Base-by-base conservation (phyloP, 352 stramenopile species). In the Peronospora farinosa region DNA sequence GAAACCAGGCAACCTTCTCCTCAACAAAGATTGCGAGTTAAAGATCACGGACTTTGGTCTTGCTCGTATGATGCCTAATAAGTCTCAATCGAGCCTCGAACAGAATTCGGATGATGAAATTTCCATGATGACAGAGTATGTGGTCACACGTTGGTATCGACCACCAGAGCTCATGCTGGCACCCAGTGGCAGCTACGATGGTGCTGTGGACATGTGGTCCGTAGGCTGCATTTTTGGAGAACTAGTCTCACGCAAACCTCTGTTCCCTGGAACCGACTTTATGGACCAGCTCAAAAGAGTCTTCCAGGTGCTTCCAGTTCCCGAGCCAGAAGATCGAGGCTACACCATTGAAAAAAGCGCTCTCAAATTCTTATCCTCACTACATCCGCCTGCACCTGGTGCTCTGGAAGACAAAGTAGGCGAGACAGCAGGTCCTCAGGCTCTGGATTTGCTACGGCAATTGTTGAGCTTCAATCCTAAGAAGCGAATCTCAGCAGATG, bases 41-140 rank as follows among this genome's bases (percentile, higher is more conserved):
- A 92, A 90, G 60, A 96, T 98, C 58, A 96, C 89, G 6, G 92
- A 97, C 65, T 98, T 98, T 75, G 92, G 92, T 1, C 74, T 98
- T 0, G 88, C 90, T 7, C 75, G 92, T 0, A 90, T 86, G 81
- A 88, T 86, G 51, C 78, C 78, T 0, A 82, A 84, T 40, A 62
- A 71, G 12, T 36, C 57, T 0, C 61, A 59, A 21, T 15, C 48
- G 3, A 43, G 21, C 7, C 44, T 53, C 7, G 42, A 66, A 45
- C 46, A 59, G 46, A 9, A 25, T 35, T 36, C 52, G 2, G 54
- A 66, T 0, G 61, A 66, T 0, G 60, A 68, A 9, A 60, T 84
- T 7, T 86, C 81, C 7, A 82, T 81, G 25, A 92, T 92, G 81
- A 92, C 81, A 7, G 81, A 89, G 54, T 92, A 95, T 52, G 88